phyloP scores from a whole-genome alignment of 2,329 filamentous ascomycete genomes.

The Laburnicola sp. region DNA sequence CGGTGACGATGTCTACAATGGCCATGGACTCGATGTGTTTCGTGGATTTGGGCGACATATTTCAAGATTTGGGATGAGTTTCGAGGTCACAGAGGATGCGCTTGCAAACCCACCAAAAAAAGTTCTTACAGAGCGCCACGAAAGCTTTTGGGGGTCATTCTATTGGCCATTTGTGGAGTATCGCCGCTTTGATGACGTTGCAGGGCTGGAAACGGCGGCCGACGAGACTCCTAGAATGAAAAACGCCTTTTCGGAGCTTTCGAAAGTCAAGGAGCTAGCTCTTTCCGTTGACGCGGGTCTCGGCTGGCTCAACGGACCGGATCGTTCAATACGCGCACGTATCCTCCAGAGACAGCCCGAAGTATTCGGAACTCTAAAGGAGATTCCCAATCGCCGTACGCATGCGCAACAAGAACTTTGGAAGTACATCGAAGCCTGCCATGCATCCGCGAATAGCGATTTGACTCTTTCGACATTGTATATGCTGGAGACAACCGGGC shows the following conservation, averaged over 20 bases:
- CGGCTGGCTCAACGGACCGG: constrained; percentile 67
- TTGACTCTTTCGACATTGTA: constrained; percentile 36
- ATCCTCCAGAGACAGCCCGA: constrained; percentile 49
- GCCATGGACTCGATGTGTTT: constrained; percentile 65
- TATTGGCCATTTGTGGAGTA: constrained; percentile 65
- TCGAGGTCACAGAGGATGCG: constrained; percentile 64
- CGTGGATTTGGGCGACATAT: constrained; percentile 64
- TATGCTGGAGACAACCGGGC: constrained; percentile 24
- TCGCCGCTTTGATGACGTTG: constrained; percentile 61
- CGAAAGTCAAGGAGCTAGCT: constrained; percentile 63
- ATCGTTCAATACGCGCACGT: constrained; percentile 55
- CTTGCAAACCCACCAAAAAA: constrained; percentile 60
- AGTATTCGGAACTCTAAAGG: constrained; percentile 53
- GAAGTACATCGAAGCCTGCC: constrained; percentile 33
- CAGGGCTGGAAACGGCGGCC: constrained; percentile 63
- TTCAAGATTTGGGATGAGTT: constrained; percentile 65
- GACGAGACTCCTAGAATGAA: constrained; percentile 66
- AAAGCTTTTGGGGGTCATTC: constrained; percentile 66
- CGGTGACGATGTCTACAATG: constrained; percentile 53
- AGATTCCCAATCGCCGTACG: constrained; percentile 43
- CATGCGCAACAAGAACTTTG: constrained; percentile 44
- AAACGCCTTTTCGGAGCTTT: constrained; percentile 61
- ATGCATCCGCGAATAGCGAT: constrained; percentile 24
- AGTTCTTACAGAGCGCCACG: constrained; percentile 56
- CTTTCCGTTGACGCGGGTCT: constrained; percentile 69